These are phyloP conservation scores for Casuarina cunninghamiana DNA, from an alignment of 306 rosid species.

Conservation along the genomic window DNA sequence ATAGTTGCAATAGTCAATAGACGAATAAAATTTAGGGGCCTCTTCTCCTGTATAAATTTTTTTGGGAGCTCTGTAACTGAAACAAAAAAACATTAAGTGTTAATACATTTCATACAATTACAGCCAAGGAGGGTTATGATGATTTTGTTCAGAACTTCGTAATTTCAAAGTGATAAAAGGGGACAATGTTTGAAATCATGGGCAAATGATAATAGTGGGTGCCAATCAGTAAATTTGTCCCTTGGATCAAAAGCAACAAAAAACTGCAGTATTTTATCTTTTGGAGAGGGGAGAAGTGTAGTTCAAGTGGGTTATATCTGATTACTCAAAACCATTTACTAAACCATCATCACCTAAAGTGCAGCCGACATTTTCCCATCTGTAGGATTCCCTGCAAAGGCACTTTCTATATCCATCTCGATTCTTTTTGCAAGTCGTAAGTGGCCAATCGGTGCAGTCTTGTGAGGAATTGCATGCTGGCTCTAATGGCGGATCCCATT, in stretches of 20 bases:
- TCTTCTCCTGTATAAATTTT: background rate
- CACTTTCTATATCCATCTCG: slow-evolving; percentile 6
- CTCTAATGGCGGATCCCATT: slow-evolving; percentile 8
- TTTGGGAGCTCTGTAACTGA: background rate
- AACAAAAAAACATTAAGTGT: background rate
- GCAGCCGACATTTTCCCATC: slow-evolving; percentile 12
- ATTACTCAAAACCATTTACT: too few species aligned
- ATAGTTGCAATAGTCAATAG: background rate
- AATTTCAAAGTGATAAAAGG: too few species aligned
- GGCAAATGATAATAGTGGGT: too few species aligned
- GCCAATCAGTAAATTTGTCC: too few species aligned
- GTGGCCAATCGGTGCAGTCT: slow-evolving; percentile 13
- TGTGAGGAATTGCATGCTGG: slow-evolving; percentile 10
- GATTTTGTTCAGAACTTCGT: too few species aligned
- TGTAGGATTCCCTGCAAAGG: background rate
- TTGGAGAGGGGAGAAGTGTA: too few species aligned
- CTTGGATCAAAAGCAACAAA: too few species aligned
- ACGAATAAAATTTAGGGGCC: background rate
- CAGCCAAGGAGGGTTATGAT: too few species aligned
- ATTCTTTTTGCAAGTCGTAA: slow-evolving; percentile 17
- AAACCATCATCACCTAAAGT: background rate
- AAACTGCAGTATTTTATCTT: too few species aligned
- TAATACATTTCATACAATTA: too few species aligned
- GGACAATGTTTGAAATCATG: too few species aligned
- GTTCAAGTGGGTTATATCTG: too few species aligned